These are phyloP conservation scores for Amniculicola lignicola DNA, from an alignment of 495 filamentous ascomycete species.

Conservation along the genomic window DNA sequence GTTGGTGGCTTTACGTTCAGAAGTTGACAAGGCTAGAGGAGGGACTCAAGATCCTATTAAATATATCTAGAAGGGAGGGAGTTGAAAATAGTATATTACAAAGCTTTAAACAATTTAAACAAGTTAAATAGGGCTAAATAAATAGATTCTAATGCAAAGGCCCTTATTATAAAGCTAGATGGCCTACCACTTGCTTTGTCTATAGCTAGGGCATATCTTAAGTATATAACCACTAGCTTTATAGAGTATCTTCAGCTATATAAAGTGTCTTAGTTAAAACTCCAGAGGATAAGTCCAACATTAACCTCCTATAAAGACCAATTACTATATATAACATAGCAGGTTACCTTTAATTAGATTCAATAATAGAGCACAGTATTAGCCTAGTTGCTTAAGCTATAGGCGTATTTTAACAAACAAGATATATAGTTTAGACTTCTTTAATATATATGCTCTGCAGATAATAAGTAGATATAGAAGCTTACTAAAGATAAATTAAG, in stretches of 20 bases:
- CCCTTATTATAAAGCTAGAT: conserved; percentile 15
- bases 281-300: conserved; percentile 33
- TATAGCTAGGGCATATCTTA: conserved; percentile 21
- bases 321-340: conserved; percentile 45
- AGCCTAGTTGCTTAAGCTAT: conserved; percentile 13
- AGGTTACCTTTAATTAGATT: conserved; percentile 46
- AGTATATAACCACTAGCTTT: conserved; percentile 8
- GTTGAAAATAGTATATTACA: conserved; percentile 33
- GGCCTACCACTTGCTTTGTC: conserved; percentile 27
- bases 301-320: conserved; percentile 36
- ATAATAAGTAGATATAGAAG: conserved; percentile 13
- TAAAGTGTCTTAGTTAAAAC: conserved; percentile 35
- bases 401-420: conserved; percentile 37
- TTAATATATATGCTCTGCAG: conserved; percentile 3
- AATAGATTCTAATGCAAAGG: conserved; percentile 15
- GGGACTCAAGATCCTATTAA: too few relatives aligned
- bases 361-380: conserved; percentile 34
- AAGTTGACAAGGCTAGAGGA: not conserved
- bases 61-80: not conserved
- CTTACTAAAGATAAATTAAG: conserved; percentile 16
- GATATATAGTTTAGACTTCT: conserved; percentile 36
- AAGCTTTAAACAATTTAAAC: not conserved
- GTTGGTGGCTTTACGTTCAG: not conserved
- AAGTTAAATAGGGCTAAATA: not conserved
- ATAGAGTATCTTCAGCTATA: conserved; percentile 26